phyloP scores from a whole-genome alignment of 2,329 filamentous ascomycete species.

The Metarhizium brunneum region DNA sequence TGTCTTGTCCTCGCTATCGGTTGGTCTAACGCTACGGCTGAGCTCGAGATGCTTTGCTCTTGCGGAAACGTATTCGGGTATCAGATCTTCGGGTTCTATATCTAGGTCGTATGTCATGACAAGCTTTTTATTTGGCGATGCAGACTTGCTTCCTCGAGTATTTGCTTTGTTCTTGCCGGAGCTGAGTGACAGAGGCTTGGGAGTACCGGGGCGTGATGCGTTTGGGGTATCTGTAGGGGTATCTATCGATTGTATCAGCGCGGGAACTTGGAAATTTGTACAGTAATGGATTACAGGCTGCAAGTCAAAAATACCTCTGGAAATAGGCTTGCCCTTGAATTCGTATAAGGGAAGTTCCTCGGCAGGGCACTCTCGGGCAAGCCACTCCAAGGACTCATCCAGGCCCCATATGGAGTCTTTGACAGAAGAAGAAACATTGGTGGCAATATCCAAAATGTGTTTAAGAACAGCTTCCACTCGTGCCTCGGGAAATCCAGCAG shows the following conservation, averaged over 20 bases:
- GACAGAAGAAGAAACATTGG: slow-evolving; percentile 44
- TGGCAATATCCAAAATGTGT: slow-evolving; percentile 57
- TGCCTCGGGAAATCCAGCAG: slow-evolving; percentile 57
- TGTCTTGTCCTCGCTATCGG: slow-evolving; percentile 13
- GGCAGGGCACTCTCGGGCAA: slow-evolving; percentile 64
- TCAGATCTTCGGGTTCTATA: slow-evolving; percentile 64
- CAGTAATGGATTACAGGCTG: background rate
- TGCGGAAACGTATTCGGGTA: slow-evolving; percentile 68
- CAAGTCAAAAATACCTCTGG: slow-evolving; percentile 25
- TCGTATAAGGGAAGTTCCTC: slow-evolving; percentile 68
- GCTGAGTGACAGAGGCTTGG: slow-evolving; percentile 23
- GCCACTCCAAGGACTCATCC: slow-evolving; percentile 81
- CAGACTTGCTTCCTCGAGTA: slow-evolving; percentile 6
- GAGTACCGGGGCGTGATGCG: slow-evolving; percentile 40
- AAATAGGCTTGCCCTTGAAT: slow-evolving; percentile 21
- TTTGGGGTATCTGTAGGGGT: slow-evolving; percentile 40
- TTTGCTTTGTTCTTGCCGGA: slow-evolving; percentile 25
- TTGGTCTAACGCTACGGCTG: slow-evolving; percentile 12
- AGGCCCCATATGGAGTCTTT: slow-evolving; percentile 75
- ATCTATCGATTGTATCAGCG: slow-evolving; percentile 24
- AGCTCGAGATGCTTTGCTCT: slow-evolving; percentile 59
- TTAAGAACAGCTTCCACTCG: slow-evolving; percentile 56
- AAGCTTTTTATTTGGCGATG: slow-evolving; percentile 28
- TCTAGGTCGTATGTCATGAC: slow-evolving; percentile 53
- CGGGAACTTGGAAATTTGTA: background rate